Conservation (phyloP, 805 yeast genomes). For the Candida loeiensis region DNA sequence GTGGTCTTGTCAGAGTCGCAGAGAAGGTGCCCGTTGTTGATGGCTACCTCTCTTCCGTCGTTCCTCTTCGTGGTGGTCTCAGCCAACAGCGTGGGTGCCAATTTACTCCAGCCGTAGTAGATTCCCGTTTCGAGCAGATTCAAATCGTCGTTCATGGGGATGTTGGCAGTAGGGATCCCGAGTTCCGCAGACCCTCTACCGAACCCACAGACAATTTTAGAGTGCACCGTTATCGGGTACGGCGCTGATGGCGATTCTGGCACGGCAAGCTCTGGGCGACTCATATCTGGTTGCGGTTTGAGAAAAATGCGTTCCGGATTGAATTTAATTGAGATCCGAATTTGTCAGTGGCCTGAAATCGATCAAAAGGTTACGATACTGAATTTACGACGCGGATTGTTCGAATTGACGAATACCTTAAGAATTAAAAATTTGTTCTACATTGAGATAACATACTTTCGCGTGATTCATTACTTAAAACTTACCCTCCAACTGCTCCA, state of each 20-base stretch:
- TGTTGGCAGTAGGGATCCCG: constrained; percentile 94
- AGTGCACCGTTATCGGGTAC: constrained; percentile 39
- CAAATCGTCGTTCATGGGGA: constrained; percentile 54
- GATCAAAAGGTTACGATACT: no score
- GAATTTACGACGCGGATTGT: no score
- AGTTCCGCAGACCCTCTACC: constrained; percentile 94
- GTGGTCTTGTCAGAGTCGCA: constrained; percentile 40
- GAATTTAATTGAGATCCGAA: no score
- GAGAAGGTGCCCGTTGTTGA: constrained; percentile 60
- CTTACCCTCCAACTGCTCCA: constrained; percentile 60
- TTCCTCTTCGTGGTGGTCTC: constrained; percentile 13
- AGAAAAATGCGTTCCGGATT: neutral
- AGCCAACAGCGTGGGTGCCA: constrained; percentile 14
- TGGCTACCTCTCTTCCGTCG: constrained; percentile 33
- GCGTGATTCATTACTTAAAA: constrained; percentile 27
- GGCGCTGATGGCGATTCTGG: constrained; percentile 49
- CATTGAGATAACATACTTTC: neutral
- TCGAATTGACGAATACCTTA: no score
- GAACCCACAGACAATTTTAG: constrained; percentile 71
- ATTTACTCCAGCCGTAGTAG: constrained; percentile 75
- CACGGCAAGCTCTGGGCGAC: constrained; percentile 44
- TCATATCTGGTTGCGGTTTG: no score
- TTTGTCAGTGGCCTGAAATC: no score
- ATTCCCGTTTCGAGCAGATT: constrained; percentile 66
- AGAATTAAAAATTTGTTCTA: neutral